These are phyloP conservation scores for Cucurbita maxima DNA, from an alignment of 306 rosid species.

Conservation along the genomic window DNA sequence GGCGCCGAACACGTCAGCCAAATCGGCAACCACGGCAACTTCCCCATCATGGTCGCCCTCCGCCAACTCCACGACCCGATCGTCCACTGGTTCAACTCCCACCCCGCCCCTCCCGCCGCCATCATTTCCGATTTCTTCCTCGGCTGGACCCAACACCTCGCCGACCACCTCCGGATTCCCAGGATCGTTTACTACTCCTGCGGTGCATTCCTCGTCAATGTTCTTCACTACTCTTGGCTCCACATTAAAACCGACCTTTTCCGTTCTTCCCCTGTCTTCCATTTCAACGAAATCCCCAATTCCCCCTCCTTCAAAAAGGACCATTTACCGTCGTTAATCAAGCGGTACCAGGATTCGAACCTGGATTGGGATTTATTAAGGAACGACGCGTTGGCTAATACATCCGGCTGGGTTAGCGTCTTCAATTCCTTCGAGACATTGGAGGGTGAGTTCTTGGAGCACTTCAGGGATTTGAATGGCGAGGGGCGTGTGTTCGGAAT, in stretches of 20 bases:
- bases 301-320: slow-evolving; percentile 27
- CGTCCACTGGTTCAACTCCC: slow-evolving; percentile 28
- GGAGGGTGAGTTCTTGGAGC: slow-evolving; percentile 24
- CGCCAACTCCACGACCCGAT: slow-evolving; percentile 20
- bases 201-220: neutral
- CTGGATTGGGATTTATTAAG: slow-evolving; percentile 30
- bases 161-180: slow-evolving; percentile 21
- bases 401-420: slow-evolving; percentile 28
- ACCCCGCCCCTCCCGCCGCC: slow-evolving; percentile 36
- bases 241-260: neutral
- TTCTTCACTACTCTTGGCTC: slow-evolving; percentile 15
- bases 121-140: slow-evolving; percentile 44
- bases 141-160: slow-evolving; percentile 25
- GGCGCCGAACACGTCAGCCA: slow-evolving; percentile 37
- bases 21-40: slow-evolving; percentile 40
- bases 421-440: slow-evolving; percentile 23
- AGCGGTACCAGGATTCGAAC: slow-evolving; percentile 17
- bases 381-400: slow-evolving; percentile 15
- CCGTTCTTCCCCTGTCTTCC: neutral
- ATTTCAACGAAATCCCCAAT: neutral
- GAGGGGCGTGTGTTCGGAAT: slow-evolving; percentile 19
- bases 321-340: slow-evolving; percentile 30
- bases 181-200: slow-evolving; percentile 17
- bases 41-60: slow-evolving; percentile 19
- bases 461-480: slow-evolving; percentile 5